Evolutionary conservation across 495 filamentous ascomycete genomes (phyloP), one percentile per base, ranked within the genome.

Genomic region (Xylaria longipes): DNA sequence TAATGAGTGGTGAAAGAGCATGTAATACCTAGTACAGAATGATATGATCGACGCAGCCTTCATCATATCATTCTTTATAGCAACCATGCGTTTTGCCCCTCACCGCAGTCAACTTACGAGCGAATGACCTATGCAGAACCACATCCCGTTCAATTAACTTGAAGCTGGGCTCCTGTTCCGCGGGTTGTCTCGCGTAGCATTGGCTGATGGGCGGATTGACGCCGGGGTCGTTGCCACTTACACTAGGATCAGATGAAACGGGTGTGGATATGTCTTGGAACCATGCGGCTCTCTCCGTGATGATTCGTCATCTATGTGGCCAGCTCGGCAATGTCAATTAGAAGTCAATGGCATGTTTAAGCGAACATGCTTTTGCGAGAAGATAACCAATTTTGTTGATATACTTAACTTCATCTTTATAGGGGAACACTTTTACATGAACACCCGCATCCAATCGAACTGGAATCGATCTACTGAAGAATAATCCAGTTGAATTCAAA

Each of bases 211-310:
- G 35, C 65, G 22, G 48, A 67, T 56, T 67, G 46, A 41, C 48
- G 65, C 65, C 48, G 65, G 65, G 65, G 46, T 54, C 25, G 29
- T 56, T 54, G 20, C 46, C 65, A 20, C 48, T 54, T 54, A n/a
- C n/a, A n/a, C n/a, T n/a, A 27, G 6, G 65, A 54, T 67, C 33
- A 67, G 65, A 67, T 67, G 65, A 67, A 67, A 67, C 65, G n/a
- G 57, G 35, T 61, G 64, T 56, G 65, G 65, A 56, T 56, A 39
- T 54, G 22, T 43, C 37, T 43, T n/a, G 33, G 57, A 17, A 22
- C 37, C 0, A 37, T 43, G 37, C 63, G 63, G 45, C 20, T 12
- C 20, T 25, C 31, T 45, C 63, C 43, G 63, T 11, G 15, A 15
- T 33, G 45, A 52, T 50, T 50, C 45, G 63, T 65, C 63, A 50